Evolutionary conservation across 2,329 filamentous ascomycete genomes (phyloP).

Genomic region (Hansfordia pulvinata): DNA sequence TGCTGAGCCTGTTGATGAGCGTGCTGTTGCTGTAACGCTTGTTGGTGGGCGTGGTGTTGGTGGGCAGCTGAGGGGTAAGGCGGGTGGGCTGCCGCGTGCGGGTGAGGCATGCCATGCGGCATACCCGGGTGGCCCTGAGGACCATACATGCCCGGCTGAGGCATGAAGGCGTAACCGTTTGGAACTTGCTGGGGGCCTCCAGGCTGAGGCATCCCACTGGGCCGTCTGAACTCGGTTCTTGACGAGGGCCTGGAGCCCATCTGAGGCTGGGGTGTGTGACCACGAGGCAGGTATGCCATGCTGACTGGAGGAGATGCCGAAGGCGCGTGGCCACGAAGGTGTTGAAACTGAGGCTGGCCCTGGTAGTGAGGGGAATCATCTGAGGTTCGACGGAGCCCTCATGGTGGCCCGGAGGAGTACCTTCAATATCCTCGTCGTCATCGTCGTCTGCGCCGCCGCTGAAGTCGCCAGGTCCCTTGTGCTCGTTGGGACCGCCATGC

Average conservation of each 20-base stretch:
- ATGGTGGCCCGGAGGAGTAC: constrained; percentile 59
- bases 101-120: constrained; percentile 23
- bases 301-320: constrained; percentile 85
- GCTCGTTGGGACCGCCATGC: constrained; percentile 89
- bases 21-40: constrained; percentile 15
- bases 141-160: constrained; percentile 77
- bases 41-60: constrained; percentile 14
- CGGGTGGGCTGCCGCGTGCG: constrained; percentile 13
- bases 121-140: constrained; percentile 35
- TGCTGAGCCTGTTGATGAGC: constrained; percentile 17
- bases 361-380: constrained; percentile 62
- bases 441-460: constrained; percentile 80
- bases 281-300: constrained; percentile 55
- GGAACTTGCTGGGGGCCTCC: constrained; percentile 46
- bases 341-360: constrained; percentile 57
- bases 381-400: constrained; percentile 31
- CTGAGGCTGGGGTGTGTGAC: constrained; percentile 71
- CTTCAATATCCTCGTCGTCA: constrained; percentile 63
- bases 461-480: constrained; percentile 91
- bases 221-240: constrained; percentile 65
- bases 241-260: constrained; percentile 66
- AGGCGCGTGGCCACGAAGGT: constrained; percentile 69
- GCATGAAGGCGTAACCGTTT: constrained; percentile 72
- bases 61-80: constrained; percentile 20
- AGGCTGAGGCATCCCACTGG: constrained; percentile 57